Percentiles rank a stretch among this genome's conserved stretches.
phyloP scores from a whole-genome alignment of 495 filamentous ascomycete genomes.

The Emericellopsis terricola region DNA sequence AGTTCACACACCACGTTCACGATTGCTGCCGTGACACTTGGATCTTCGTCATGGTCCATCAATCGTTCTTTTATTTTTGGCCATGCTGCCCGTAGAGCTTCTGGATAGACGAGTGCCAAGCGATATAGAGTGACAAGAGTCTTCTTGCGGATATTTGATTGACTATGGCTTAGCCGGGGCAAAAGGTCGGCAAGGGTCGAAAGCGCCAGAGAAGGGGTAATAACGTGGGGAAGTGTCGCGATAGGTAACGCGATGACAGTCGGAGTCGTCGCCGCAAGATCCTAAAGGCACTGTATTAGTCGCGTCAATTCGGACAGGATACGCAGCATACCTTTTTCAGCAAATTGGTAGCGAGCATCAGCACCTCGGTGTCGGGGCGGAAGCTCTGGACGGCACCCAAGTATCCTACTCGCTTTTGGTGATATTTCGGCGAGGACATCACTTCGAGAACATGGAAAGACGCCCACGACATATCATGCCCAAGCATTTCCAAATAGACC shows the following conservation, averaged over 20 bases:
- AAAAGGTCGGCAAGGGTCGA: slow-evolving; percentile 74
- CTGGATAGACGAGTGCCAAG: slow-evolving; percentile 82
- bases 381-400: slow-evolving; percentile 95
- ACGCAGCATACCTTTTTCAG: slow-evolving; percentile 61
- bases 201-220: slow-evolving; percentile 76
- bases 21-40: slow-evolving; percentile 86
- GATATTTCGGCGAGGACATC: slow-evolving; percentile 88
- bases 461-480: slow-evolving; percentile 99
- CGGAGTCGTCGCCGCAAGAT: slow-evolving; percentile 56
- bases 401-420: slow-evolving; percentile 89
- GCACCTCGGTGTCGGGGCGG: slow-evolving; percentile 81
- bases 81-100: slow-evolving; percentile 83
- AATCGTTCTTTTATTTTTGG: slow-evolving; percentile 89
- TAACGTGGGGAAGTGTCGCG: slow-evolving; percentile 73
- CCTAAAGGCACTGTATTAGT: slow-evolving; percentile 23
- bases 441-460: slow-evolving; percentile 96
- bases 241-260: slow-evolving; percentile 72
- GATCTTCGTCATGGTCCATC: slow-evolving; percentile 77
- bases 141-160: slow-evolving; percentile 77
- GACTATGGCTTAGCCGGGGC: slow-evolving; percentile 70
- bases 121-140: slow-evolving; percentile 85
- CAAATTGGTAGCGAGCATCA: slow-evolving; percentile 94
- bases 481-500: slow-evolving; percentile 96
- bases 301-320: too few relatives aligned
- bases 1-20: slow-evolving; percentile 95